phyloP scores from a whole-genome alignment of 805 yeast species.

The Ogataea pilisensis region DNA sequence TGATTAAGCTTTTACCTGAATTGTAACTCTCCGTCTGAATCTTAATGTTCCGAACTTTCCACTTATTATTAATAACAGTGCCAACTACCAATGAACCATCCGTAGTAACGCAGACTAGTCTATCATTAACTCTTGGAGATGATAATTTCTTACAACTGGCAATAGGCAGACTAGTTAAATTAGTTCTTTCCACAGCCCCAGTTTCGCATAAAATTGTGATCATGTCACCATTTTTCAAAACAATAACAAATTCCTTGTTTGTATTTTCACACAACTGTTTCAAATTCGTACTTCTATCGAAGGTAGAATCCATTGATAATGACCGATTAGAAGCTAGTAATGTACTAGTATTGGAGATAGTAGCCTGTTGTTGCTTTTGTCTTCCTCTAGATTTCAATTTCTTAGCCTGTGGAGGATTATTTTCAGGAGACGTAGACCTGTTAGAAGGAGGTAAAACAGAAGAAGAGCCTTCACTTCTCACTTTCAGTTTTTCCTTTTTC shows the following conservation, averaged over 20 bases:
- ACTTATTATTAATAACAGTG: conserved; percentile 59
- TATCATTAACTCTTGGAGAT: conserved; percentile 73
- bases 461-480: no score
- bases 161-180: conserved; percentile 33
- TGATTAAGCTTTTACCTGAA: conserved; percentile 34
- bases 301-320: conserved; percentile 31
- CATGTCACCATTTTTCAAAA: conserved; percentile 48
- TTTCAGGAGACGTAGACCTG: no score
- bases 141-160: conserved; percentile 50
- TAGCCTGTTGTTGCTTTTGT: neutral
- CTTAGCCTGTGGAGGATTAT: neutral
- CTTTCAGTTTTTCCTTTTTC: no score
- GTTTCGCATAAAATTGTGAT: conserved; percentile 45
- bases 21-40: conserved; percentile 46
- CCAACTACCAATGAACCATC: conserved; percentile 55
- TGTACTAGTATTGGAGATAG: neutral
- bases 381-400: conserved; percentile 13
- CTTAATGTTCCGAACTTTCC: conserved; percentile 54
- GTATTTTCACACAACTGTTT: conserved; percentile 25
- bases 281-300: conserved; percentile 25
- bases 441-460: no score
- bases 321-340: conserved; percentile 17
- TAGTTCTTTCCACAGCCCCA: conserved; percentile 38
- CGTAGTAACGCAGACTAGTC: conserved; percentile 52
- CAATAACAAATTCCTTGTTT: conserved; percentile 47